These are phyloP conservation scores for Monilinia fructigena DNA, from an alignment of 2,329 filamentous ascomycete genomes.

Conservation along the genomic window DNA sequence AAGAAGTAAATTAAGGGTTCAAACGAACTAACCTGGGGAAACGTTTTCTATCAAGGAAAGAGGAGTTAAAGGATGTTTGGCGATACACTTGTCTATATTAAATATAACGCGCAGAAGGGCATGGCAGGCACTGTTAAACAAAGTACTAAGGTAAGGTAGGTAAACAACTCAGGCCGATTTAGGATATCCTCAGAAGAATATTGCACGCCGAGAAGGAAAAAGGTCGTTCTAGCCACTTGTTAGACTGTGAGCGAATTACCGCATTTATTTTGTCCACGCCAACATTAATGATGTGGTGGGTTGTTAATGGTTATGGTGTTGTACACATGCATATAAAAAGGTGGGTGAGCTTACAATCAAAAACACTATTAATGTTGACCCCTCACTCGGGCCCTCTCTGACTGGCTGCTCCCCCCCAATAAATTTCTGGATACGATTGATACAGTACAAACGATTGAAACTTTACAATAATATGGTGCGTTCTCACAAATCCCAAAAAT, in stretches of 20 bases:
- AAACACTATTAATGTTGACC: conserved; percentile 14
- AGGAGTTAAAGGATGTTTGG: conserved; percentile 2
- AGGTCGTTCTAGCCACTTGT: conserved; percentile 22
- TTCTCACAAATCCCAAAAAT: conserved; percentile 10
- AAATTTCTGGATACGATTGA: conserved; percentile 8
- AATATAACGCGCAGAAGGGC: conserved; percentile 14
- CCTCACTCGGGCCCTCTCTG: conserved; percentile 16
- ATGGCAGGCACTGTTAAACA: conserved; percentile 15
- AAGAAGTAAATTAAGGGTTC: not conserved
- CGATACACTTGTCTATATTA: conserved; percentile 15
- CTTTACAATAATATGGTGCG: conserved; percentile 13
- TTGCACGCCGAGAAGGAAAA: conserved; percentile 11
- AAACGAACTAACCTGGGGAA: not conserved
- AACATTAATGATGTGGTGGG: conserved; percentile 26
- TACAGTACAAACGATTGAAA: not conserved
- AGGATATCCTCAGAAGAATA: conserved; percentile 13
- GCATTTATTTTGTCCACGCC: conserved; percentile 18
- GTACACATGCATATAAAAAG: conserved; percentile 23
- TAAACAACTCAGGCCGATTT: conserved; percentile 17
- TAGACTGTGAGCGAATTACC: not conserved
- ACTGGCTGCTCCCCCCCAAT: conserved; percentile 15
- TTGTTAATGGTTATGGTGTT: conserved; percentile 25
- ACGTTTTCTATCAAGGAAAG: conserved; percentile 4
- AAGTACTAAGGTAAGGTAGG: not conserved
- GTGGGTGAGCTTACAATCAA: conserved; percentile 22